These are phyloP conservation scores for Eucalyptus pauciflora DNA, from an alignment of 345 rosid species.

Conservation along the genomic window DNA sequence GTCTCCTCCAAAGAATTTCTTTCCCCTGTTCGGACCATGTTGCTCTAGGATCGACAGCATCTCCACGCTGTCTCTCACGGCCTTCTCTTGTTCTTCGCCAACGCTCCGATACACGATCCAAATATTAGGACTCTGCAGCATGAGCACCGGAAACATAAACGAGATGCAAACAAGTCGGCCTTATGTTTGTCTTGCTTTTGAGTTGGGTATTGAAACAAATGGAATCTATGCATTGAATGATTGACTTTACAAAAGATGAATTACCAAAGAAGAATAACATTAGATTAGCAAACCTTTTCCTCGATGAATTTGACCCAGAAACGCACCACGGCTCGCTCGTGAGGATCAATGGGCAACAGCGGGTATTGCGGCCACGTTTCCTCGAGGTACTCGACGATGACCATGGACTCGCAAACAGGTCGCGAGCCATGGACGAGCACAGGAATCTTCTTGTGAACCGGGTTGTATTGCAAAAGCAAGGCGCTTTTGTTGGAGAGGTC, in stretches of 20 bases:
- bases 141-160: not conserved
- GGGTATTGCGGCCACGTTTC: conserved; percentile 16
- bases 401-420: conserved; percentile 18
- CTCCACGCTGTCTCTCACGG: not conserved
- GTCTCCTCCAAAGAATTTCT: conserved; percentile 5
- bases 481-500: conserved; percentile 14
- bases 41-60: conserved; percentile 3
- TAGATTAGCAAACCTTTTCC: conserved; percentile 18
- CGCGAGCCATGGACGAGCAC: conserved; percentile 18
- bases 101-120: not conserved
- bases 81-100: conserved; percentile 7
- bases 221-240: not conserved
- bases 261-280: not conserved
- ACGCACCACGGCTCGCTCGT: conserved; percentile 8
- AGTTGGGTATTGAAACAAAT: not conserved
- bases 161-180: not conserved
- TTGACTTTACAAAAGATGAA: not conserved
- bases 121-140: not conserved
- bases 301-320: conserved; percentile 17
- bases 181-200: not conserved
- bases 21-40: not conserved
- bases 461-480: conserved; percentile 8
- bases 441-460: conserved; percentile 18
- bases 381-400: conserved; percentile 19
- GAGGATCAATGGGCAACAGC: conserved; percentile 9